Percentiles rank a stretch among this genome's conserved stretches.
Conservation (phyloP, 345 rosid genomes). For the Eucalyptus tenuipes region DNA sequence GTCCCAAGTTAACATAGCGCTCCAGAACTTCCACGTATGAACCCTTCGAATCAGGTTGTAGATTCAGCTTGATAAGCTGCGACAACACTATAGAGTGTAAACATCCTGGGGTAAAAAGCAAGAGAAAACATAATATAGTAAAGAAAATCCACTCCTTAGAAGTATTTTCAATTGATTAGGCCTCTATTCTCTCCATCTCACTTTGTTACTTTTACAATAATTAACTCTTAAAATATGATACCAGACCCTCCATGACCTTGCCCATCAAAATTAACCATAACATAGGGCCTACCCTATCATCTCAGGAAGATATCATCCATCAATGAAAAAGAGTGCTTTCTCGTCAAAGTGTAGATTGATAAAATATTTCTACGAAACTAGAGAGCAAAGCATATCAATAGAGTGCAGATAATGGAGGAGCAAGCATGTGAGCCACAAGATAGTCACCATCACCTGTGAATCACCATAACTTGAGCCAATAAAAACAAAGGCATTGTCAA, state of each 20-base stretch:
- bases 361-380: not conserved
- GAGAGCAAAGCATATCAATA: not conserved
- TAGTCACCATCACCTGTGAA: conserved; percentile 50
- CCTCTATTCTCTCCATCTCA: not conserved
- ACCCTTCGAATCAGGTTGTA: conserved; percentile 82
- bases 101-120: not conserved
- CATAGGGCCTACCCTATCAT: not conserved
- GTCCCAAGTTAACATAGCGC: conserved; percentile 85
- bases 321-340: not conserved
- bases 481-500: conserved; percentile 80
- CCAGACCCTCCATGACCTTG: not conserved
- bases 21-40: conserved; percentile 86
- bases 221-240: not conserved
- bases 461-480: conserved; percentile 97
- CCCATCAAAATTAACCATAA: not conserved
- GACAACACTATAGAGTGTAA: not conserved
- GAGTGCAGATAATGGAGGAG: not conserved
- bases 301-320: not conserved
- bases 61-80: conserved; percentile 81
- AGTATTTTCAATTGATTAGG: not conserved
- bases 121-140: not conserved
- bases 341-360: not conserved
- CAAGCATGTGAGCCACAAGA: not conserved
- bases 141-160: not conserved
- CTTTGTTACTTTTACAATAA: not conserved